Base-by-base conservation (phyloP, 345 rosid genomes). In the Aquilaria yunnanensis region DNA sequence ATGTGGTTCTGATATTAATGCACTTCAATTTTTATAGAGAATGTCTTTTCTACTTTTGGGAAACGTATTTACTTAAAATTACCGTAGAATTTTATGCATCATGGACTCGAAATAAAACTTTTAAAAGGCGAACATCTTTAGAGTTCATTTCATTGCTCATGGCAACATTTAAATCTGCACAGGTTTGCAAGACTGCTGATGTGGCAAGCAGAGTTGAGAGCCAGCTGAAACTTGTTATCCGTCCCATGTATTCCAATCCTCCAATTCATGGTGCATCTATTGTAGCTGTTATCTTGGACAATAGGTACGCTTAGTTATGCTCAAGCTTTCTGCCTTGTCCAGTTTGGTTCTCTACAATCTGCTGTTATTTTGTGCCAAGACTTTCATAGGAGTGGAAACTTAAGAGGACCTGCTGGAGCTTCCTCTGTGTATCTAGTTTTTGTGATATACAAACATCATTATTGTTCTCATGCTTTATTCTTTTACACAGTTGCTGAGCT, bases 211-310 rank as follows among this genome's bases (percentile, higher is more conserved):
- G 56, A 69, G 98, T 92, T 31, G 89, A 89, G 68, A 89, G 92
- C 74, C 98, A 92, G 68, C 72, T 89, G 78, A 92, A 92, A 73
- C 91, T 89, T 57, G 89, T 92, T 54, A 84, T 89, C 70, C 78
- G 96, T 63, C 96, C 98, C 46, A 87, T 92, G 98, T 89, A 85
- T 75, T 89, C 96, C 51, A 86, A 77, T 47, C 98, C 98, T 68
- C 96, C 98, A 11, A 79, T 92, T 46, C 96, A 92, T 54, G 98
- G 98, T 61, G 96, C 95, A 60, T 84, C 95, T 1, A 89, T 92
- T 51, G 98, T 83, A 47, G 92, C 93, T 59, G 49, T 77, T 52
- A 80, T 92, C 68, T 86, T 92, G 47, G 81, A 73, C 65, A 86
- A 92, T 77, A 83, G 79, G 94, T 82, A 72, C 63, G 6, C 32